phyloP scores from a whole-genome alignment of 345 rosid species.

The Mangifera indica region DNA sequence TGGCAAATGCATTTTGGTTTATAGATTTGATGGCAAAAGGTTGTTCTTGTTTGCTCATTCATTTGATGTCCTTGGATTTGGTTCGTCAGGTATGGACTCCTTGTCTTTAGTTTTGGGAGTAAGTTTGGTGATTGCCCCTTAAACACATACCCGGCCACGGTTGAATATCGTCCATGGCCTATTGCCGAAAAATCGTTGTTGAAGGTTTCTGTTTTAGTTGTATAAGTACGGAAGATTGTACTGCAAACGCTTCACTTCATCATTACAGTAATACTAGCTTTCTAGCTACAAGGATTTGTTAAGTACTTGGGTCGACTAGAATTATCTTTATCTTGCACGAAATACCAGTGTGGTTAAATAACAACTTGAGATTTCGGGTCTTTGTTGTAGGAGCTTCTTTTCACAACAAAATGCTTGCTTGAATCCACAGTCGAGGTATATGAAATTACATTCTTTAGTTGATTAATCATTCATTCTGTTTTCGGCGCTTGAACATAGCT shows the following conservation, averaged over 20 bases:
- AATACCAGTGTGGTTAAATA: no score
- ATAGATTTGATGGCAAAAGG: neutral
- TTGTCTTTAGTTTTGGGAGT: neutral
- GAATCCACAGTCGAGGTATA: no score
- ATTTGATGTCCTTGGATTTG: neutral
- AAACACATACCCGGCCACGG: no score
- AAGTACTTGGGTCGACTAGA: no score
- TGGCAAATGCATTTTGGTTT: slow-evolving; percentile 16
- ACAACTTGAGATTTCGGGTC: no score
- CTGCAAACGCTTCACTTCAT: neutral
- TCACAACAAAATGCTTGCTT: no score
- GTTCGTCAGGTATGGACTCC: neutral
- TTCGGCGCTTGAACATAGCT: slow-evolving; percentile 51
- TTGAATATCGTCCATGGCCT: neutral
- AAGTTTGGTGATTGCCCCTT: neutral
- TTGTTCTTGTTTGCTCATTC: neutral
- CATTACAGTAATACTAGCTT: no score
- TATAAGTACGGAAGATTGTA: neutral
- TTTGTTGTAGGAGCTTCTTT: no score
- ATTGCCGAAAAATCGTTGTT: neutral
- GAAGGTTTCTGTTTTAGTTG: neutral
- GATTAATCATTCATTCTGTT: slow-evolving; percentile 29
- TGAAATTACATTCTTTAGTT: no score
- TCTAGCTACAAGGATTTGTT: no score
- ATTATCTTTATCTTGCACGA: no score